Percentiles rank a stretch among this genome's conserved stretches.
Conservation (phyloP, 2,329 filamentous ascomycete species). For the Colletotrichum chlorophyti region DNA sequence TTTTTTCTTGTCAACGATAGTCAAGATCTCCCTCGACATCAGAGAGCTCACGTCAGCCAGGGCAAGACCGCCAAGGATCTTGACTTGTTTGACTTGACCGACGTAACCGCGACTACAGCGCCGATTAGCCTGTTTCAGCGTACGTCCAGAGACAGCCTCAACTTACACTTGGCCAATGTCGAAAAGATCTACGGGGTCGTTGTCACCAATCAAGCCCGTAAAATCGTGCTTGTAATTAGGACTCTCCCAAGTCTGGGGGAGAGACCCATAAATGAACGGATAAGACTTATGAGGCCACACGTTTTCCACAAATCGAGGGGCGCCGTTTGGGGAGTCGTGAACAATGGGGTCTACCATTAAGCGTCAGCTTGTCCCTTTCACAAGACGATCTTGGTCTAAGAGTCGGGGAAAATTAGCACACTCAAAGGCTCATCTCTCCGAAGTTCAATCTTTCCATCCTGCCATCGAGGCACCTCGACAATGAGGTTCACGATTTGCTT, state of each 20-base stretch:
- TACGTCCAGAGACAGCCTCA: not conserved
- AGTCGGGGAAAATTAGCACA: slow-evolving; percentile 25
- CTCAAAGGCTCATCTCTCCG: slow-evolving; percentile 46
- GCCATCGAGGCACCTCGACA: slow-evolving; percentile 51
- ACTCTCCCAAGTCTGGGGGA: slow-evolving; percentile 53
- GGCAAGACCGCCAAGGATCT: slow-evolving; percentile 47
- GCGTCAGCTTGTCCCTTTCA: fast-evolving
- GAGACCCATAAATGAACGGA: slow-evolving; percentile 50
- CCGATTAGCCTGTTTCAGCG: not conserved
- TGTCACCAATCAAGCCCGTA: slow-evolving; percentile 46
- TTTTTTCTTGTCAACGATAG: not conserved
- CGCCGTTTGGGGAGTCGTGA: slow-evolving; percentile 45
- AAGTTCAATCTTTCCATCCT: slow-evolving; percentile 47
- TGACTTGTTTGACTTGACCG: slow-evolving; percentile 49
- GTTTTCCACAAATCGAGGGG: slow-evolving; percentile 46
- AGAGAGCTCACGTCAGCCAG: slow-evolving; percentile 43
- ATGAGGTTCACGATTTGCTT: slow-evolving; percentile 45
- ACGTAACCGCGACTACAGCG: slow-evolving; percentile 37
- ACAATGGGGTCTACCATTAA: slow-evolving; percentile 44
- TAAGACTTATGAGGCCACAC: slow-evolving; percentile 52
- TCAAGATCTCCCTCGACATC: not conserved
- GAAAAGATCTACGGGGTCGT: slow-evolving; percentile 50
- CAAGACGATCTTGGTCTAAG: not conserved
- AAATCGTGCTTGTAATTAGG: slow-evolving; percentile 47
- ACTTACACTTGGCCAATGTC: slow-evolving; percentile 43